Percentiles rank a stretch among this genome's conserved stretches.
Evolutionary conservation across 2,329 filamentous ascomycete species (phyloP).

Genomic region (Claviceps lovelessii): DNA sequence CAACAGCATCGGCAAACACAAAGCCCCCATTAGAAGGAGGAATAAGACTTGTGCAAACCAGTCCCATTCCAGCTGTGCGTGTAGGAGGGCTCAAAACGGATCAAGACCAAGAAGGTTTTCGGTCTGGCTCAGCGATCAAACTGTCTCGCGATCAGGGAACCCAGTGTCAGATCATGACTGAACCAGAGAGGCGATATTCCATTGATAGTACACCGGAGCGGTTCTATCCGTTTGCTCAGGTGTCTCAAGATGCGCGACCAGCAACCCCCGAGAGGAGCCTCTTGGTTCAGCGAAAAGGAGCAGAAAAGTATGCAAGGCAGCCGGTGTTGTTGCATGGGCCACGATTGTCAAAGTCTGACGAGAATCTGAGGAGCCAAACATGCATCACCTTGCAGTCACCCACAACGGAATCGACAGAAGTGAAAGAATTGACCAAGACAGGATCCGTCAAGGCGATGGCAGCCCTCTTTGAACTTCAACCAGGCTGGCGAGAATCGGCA

Average conservation of each 20-base stretch:
- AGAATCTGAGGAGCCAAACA: constrained; percentile 3
- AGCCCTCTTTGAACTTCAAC: constrained; percentile 32
- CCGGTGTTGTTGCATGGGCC: constrained; percentile 5
- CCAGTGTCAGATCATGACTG: constrained; percentile 3
- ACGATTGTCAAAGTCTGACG: constrained; percentile 7
- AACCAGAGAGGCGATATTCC: constrained; percentile 2
- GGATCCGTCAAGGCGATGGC: constrained; percentile 35
- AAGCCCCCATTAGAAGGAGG: neutral
- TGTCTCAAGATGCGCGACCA: neutral
- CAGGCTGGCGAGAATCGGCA: neutral
- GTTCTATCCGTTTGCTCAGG: constrained; percentile 11
- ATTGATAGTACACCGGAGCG: constrained; percentile 10
- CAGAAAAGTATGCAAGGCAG: neutral
- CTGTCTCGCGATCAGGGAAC: constrained; percentile 1
- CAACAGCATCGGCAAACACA: neutral
- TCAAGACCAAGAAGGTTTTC: neutral
- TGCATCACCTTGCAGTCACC: constrained; percentile 1
- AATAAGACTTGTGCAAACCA: constrained; percentile 2
- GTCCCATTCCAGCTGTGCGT: neutral
- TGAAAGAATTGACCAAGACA: constrained; percentile 13
- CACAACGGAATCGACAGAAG: constrained; percentile 7
- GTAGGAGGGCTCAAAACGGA: neutral
- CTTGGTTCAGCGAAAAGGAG: neutral
- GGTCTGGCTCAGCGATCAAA: neutral
- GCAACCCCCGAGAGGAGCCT: neutral